Conservation (phyloP, 1,139 yeast species). For the Zygoascus sp. region DNA sequence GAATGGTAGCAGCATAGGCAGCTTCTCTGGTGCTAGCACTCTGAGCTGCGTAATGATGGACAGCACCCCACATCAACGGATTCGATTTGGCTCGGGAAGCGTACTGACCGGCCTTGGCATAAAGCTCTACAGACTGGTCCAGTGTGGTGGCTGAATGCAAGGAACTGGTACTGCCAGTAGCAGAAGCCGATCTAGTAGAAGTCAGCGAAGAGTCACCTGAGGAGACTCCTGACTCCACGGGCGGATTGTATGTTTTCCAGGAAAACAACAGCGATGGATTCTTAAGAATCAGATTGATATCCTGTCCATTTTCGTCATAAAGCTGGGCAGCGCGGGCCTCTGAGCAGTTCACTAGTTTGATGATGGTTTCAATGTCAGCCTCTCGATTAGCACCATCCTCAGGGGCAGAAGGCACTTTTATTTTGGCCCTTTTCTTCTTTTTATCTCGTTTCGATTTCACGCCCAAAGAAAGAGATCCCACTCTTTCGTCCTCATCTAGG, state of each 20-base stretch:
- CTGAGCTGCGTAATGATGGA: constrained; percentile 25
- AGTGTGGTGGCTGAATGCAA: not conserved
- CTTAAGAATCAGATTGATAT: not conserved
- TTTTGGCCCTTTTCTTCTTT: constrained; percentile 3
- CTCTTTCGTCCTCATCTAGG: constrained; percentile 14
- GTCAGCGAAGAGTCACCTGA: too few species aligned
- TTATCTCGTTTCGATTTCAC: not conserved
- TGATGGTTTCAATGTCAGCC: not conserved
- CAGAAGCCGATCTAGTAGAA: not conserved
- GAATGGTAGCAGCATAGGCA: constrained; percentile 11
- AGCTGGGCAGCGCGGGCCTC: not conserved
- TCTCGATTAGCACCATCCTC: not conserved
- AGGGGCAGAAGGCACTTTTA: not conserved
- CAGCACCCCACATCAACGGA: constrained; percentile 28
- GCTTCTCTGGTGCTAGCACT: constrained; percentile 20
- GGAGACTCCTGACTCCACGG: too few species aligned
- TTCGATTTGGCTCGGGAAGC: constrained; percentile 24
- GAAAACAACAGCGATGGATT: not conserved
- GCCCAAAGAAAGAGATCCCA: not conserved
- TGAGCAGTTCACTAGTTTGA: not conserved
- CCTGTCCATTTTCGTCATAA: not conserved
- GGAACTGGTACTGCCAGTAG: not conserved
- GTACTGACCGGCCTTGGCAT: constrained; percentile 19
- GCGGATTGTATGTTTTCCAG: not conserved
- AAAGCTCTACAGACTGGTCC: not conserved